Evolutionary conservation across 768 basidiomycete genomes (phyloP).

Genomic region (Tylopilus sp.): DNA sequence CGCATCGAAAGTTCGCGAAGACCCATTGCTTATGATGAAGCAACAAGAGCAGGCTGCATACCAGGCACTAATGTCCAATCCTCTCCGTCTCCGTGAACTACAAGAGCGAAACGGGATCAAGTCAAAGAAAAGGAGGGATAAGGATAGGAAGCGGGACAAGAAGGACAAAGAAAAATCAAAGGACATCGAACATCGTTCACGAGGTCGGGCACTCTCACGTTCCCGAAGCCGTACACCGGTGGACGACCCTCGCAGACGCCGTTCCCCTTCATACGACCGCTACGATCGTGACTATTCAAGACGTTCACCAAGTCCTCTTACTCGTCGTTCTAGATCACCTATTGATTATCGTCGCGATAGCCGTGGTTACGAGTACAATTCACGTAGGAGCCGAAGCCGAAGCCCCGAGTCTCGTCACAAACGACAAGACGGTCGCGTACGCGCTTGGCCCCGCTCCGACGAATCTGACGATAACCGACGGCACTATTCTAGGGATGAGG

Average conservation of each 20-base stretch:
- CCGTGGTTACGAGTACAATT: conserved; percentile 19
- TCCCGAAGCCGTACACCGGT: conserved; percentile 33
- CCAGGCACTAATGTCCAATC: conserved; percentile 81
- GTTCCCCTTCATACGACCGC: conserved; percentile 32
- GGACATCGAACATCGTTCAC: conserved; percentile 31
- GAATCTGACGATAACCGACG: conserved; percentile 46
- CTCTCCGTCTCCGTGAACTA: conserved; percentile 77
- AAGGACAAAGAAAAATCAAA: conserved; percentile 26
- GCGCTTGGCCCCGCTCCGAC: conserved; percentile 48
- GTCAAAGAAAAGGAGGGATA: conserved; percentile 70
- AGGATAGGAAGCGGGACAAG: conserved; percentile 51
- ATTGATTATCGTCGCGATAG: conserved; percentile 19
- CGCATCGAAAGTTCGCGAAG: conserved; percentile 92
- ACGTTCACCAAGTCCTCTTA: conserved; percentile 43
- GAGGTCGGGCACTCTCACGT: conserved; percentile 30
- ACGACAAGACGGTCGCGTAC: conserved; percentile 24
- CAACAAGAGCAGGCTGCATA: conserved; percentile 95
- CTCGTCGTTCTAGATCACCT: conserved; percentile 51
- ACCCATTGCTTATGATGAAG: conserved; percentile 96
- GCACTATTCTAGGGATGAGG: conserved; percentile 25
- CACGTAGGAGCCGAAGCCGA: conserved; percentile 28
- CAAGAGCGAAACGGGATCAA: conserved; percentile 81
- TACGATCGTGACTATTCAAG: conserved; percentile 27
- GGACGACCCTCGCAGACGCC: conserved; percentile 23
- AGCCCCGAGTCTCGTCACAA: conserved; percentile 26